Percentiles rank a stretch among this genome's conserved stretches.
Conservation (phyloP, 495 filamentous ascomycete genomes). For the Parathielavia appendiculata region DNA sequence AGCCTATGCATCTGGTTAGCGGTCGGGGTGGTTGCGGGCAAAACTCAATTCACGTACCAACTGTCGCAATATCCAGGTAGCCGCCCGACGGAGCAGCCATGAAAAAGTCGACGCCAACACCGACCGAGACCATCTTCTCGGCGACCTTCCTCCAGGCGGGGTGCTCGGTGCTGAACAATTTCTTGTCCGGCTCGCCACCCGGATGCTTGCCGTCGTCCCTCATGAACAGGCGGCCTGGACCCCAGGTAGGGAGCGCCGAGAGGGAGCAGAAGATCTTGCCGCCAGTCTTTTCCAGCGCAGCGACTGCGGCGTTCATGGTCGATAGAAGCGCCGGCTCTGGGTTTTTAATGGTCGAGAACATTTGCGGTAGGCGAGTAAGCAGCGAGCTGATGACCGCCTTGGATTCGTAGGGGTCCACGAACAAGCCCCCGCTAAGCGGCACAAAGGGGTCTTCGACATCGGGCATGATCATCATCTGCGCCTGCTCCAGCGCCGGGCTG, state of each 20-base stretch:
- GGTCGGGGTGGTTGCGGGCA: not conserved
- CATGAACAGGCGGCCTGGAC: slow-evolving; percentile 74
- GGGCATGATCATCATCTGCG: slow-evolving; percentile 98
- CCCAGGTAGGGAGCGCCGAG: slow-evolving; percentile 78
- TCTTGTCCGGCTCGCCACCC: slow-evolving; percentile 84
- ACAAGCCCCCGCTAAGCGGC: slow-evolving; percentile 83
- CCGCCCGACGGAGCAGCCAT: slow-evolving; percentile 81
- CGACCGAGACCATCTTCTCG: slow-evolving; percentile 80
- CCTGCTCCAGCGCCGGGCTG: slow-evolving; percentile 70
- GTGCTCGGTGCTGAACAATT: slow-evolving; percentile 86
- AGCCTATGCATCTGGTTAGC: slow-evolving; percentile 45
- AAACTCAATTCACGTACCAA: slow-evolving; percentile 57
- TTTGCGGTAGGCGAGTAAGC: slow-evolving; percentile 68
- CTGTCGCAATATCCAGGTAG: slow-evolving; percentile 91
- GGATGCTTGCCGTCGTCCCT: slow-evolving; percentile 85
- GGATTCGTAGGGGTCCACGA: slow-evolving; percentile 93
- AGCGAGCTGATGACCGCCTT: slow-evolving; percentile 81
- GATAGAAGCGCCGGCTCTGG: slow-evolving; percentile 85
- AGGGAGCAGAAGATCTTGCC: slow-evolving; percentile 91
- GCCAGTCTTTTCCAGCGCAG: slow-evolving; percentile 75
- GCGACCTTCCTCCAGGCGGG: slow-evolving; percentile 75
- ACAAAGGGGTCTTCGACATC: slow-evolving; percentile 97
- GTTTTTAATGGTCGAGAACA: slow-evolving; percentile 82
- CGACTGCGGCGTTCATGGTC: slow-evolving; percentile 72
- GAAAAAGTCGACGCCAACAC: slow-evolving; percentile 90